Evolutionary conservation across 2,329 filamentous ascomycete species (phyloP).

Genomic region (Graphium sp.): DNA sequence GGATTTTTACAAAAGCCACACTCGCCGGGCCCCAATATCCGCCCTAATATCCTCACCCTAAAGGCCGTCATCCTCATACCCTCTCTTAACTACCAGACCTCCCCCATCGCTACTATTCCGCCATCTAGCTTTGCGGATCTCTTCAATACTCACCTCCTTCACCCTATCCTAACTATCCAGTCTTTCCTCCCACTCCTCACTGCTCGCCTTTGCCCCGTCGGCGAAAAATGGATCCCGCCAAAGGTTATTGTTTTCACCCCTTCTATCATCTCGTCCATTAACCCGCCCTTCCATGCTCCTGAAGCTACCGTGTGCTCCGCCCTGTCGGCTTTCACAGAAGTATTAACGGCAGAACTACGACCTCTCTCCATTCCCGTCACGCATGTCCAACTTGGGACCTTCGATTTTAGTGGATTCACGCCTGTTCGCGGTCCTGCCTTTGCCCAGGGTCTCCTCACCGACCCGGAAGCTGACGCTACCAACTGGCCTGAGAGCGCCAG

Average conservation of each 20-base stretch:
- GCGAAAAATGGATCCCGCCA: conserved; percentile 34
- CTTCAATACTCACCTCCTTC: conserved; percentile 80
- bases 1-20: conserved; percentile 59
- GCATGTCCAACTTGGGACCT: conserved; percentile 79
- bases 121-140: conserved; percentile 76
- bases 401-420: conserved; percentile 61
- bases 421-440: conserved; percentile 13
- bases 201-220: conserved; percentile 35
- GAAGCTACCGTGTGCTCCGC: conserved; percentile 78
- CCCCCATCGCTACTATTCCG: conserved; percentile 71
- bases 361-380: conserved; percentile 64
- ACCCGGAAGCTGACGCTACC: conserved; percentile 25
- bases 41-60: conserved; percentile 58
- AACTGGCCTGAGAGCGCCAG: conserved; percentile 47
- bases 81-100: conserved; percentile 62
- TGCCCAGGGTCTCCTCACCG: conserved; percentile 19
- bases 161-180: conserved; percentile 77
- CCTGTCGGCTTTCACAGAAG: conserved; percentile 70
- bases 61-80: conserved; percentile 74
- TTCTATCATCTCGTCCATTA: conserved; percentile 63
- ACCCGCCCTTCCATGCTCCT: conserved; percentile 65
- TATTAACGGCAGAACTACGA: conserved; percentile 62
- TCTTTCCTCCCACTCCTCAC: conserved; percentile 71
- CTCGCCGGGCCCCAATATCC: conserved; percentile 57
- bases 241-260: conserved; percentile 66